These are phyloP conservation scores for Sphagnum magellanicum DNA, from an alignment of 228 moss, liverwort and hornwort genomes.

Conservation along the genomic window DNA sequence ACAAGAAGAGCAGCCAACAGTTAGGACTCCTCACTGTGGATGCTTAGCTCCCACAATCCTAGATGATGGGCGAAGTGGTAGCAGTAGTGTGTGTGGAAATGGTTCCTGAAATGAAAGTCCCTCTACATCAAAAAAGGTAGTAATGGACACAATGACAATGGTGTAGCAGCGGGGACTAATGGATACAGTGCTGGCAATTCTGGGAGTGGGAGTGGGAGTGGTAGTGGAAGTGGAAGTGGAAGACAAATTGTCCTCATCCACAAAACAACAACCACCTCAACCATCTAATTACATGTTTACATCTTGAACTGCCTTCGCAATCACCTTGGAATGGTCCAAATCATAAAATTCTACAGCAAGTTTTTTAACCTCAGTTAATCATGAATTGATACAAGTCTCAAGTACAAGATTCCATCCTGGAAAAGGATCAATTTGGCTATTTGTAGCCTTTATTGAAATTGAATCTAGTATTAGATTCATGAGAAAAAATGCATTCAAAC, in stretches of 20 bases:
- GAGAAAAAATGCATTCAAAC: constrained; percentile 19
- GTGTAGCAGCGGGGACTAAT: constrained; percentile 18
- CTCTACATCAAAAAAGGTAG: constrained; percentile 57
- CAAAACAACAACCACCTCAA: too few relatives aligned
- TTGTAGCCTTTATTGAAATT: too few relatives aligned
- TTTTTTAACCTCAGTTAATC: too few relatives aligned
- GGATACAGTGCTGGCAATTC: constrained; percentile 35
- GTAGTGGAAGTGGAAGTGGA: neutral
- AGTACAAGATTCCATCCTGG: too few relatives aligned
- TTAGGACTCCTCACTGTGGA: constrained; percentile 59
- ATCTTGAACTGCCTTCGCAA: too few relatives aligned
- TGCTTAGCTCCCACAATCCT: constrained; percentile 18
- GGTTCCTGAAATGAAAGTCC: constrained; percentile 74
- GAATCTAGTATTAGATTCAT: too few relatives aligned
- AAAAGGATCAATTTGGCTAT: too few relatives aligned
- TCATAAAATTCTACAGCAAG: too few relatives aligned
- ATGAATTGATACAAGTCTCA: too few relatives aligned
- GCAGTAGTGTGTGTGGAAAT: constrained; percentile 76
- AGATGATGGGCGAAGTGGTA: constrained; percentile 66
- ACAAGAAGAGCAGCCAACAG: constrained; percentile 66
- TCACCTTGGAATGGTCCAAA: too few relatives aligned
- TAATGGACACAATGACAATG: constrained; percentile 65
- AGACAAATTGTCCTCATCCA: too few relatives aligned
- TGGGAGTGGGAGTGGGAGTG: constrained; percentile 23
- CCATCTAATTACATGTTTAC: too few relatives aligned